A percentile compares a stretch with the other conserved stretches of the same genome.
phyloP scores from a whole-genome alignment of 108 stramenopile genomes.

The Pelagomonas calceolata region DNA sequence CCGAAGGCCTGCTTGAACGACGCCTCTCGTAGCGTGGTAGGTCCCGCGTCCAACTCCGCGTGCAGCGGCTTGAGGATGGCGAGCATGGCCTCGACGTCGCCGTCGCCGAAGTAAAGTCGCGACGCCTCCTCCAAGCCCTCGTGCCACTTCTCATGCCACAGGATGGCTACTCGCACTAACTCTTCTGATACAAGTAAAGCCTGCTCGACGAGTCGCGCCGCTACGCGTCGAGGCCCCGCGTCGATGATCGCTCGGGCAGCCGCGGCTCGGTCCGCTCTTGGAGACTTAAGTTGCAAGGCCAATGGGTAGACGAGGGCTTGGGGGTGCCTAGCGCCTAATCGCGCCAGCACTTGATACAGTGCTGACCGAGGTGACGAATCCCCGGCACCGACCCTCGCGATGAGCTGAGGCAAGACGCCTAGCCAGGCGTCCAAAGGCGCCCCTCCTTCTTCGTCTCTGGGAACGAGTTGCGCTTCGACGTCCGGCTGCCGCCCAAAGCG shows the following conservation, averaged over 20 bases:
- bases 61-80: slow-evolving; percentile 72
- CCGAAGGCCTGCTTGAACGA: slow-evolving; percentile 71
- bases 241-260: slow-evolving; percentile 75
- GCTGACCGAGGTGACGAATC: slow-evolving; percentile 57
- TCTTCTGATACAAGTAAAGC: slow-evolving; percentile 86
- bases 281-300: slow-evolving; percentile 80
- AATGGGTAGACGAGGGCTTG: slow-evolving; percentile 97
- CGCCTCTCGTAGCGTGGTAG: slow-evolving; percentile 59
- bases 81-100: slow-evolving; percentile 83
- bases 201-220: slow-evolving; percentile 64
- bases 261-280: slow-evolving; percentile 63
- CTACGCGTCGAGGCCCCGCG: slow-evolving; percentile 6
- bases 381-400: slow-evolving; percentile 90
- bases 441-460: slow-evolving; percentile 18
- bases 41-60: slow-evolving; percentile 60
- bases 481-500: slow-evolving; percentile 71
- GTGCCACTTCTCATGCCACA: slow-evolving; percentile 98
- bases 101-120: slow-evolving; percentile 76
- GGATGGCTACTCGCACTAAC: slow-evolving; percentile 95
- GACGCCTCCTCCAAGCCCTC: slow-evolving; percentile 90
- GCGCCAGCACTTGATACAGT: slow-evolving; percentile 70
- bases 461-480: slow-evolving; percentile 30
- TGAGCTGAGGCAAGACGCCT: slow-evolving; percentile 91
- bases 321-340: slow-evolving; percentile 77
- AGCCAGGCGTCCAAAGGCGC: slow-evolving; percentile 88